phyloP scores from a whole-genome alignment of 805 yeast genomes.

The Ogataea chonburiensis region DNA sequence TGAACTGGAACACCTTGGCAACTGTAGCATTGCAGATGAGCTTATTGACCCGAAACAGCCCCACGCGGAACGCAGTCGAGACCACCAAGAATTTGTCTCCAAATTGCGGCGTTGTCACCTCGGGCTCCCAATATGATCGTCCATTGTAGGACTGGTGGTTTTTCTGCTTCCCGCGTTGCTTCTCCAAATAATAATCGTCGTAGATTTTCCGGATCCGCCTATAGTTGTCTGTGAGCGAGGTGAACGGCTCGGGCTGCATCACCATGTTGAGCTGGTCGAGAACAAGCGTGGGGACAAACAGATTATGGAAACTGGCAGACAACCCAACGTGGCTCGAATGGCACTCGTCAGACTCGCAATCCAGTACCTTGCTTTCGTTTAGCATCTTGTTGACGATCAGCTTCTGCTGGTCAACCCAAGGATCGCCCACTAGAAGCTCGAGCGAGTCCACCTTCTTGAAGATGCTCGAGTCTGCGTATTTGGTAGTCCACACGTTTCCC shows the following conservation, averaged over 20 bases:
- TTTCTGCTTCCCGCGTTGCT: constrained; percentile 25
- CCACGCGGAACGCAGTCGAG: constrained; percentile 45
- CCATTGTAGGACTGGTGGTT: constrained; percentile 28
- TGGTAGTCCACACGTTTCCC: constrained; percentile 57
- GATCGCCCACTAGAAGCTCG: constrained; percentile 49
- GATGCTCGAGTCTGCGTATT: constrained; percentile 36
- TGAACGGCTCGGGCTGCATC: constrained; percentile 13
- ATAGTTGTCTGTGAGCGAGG: constrained; percentile 29
- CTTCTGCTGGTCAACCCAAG: constrained; percentile 34
- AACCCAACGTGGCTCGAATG: constrained; percentile 41
- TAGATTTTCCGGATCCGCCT: constrained; percentile 29
- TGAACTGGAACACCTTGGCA: constrained; percentile 37
- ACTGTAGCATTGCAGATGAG: constrained; percentile 50
- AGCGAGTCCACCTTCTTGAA: constrained; percentile 52
- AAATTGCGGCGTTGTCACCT: constrained; percentile 20
- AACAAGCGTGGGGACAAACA: constrained; percentile 27
- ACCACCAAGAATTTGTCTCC: constrained; percentile 37
- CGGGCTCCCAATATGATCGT: constrained; percentile 30
- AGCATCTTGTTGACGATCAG: constrained; percentile 32
- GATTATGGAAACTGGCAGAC: constrained; percentile 33
- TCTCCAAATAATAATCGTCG: constrained; percentile 29
- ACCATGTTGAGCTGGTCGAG: constrained; percentile 18
- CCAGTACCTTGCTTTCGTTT: constrained; percentile 42
- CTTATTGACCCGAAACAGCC: constrained; percentile 44
- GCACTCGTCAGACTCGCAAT: constrained; percentile 40